Evolutionary conservation across 116 monocot species (phyloP).

Genomic region (Zostera marina): DNA sequence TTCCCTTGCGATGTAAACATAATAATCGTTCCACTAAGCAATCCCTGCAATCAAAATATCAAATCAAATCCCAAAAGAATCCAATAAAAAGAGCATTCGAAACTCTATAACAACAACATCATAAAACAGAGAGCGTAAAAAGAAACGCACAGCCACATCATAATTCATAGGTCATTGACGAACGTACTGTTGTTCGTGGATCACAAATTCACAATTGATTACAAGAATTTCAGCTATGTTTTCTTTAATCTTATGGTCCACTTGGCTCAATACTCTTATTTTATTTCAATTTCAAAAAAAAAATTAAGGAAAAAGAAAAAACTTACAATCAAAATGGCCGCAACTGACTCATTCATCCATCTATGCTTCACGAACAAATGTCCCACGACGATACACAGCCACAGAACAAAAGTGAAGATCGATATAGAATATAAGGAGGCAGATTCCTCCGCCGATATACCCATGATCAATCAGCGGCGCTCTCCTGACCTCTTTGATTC

Average conservation of each 20-base stretch:
- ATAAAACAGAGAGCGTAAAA: too few relatives aligned
- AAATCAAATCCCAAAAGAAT: background rate
- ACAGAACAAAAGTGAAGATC: constrained; percentile 40
- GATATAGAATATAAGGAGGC: constrained; percentile 36
- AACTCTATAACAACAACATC: background rate
- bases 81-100: background rate
- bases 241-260: too few relatives aligned
- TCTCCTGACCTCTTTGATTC: background rate
- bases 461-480: constrained; percentile 3
- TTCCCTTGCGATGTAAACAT: constrained; percentile 27
- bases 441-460: constrained; percentile 14
- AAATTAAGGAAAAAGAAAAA: background rate
- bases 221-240: too few relatives aligned
- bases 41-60: constrained; percentile 20
- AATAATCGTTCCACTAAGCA: constrained; percentile 32
- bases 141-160: too few relatives aligned
- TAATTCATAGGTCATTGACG: too few relatives aligned
- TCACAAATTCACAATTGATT: too few relatives aligned
- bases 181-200: too few relatives aligned
- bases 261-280: too few relatives aligned
- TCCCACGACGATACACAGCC: constrained; percentile 57
- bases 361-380: constrained; percentile 49
- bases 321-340: constrained; percentile 46
- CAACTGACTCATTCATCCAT: constrained; percentile 55
- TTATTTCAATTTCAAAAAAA: background rate